Evolutionary conservation across 257 asterid species (phyloP), one percentile per base, ranked within the genome.

Genomic region (Ligustrum vulgare): DNA sequence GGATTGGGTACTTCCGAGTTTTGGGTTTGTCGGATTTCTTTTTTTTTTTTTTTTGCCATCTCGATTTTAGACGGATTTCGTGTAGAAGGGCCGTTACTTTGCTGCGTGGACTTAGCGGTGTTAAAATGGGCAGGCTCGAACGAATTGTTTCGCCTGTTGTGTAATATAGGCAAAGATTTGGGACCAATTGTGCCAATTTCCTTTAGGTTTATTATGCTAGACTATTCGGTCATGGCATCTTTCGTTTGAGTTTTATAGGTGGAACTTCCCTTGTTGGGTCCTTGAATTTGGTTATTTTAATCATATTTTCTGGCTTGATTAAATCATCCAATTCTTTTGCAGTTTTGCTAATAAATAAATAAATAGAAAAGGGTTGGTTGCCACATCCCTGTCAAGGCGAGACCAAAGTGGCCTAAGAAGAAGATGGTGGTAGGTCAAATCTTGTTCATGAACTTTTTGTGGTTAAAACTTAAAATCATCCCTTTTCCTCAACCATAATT

Each of bases 401-500:
- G 71, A 54, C 25, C 31, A 32, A 36, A 75, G 75, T 72, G 71
- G 2, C 58, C n/a, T 13, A 25, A 32, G 31, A 25, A 32, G 31
- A 74, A n/a, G 72, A 31, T 35, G n/a, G 69, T 51, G 64, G 65
- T 72, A 22, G 81, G 70, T 78, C 58, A 51, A 51, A 45, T 72
- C 43, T 78, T 6, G 60, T 72, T 39, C 35, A 47, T 60, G 11
- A 20, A 64, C 51, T 20, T 32, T 32, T 72, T 4, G 4, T 33
- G 16, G 8, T 37, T 68, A 6, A n/a, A n/a, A n/a, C n/a, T n/a
- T n/a, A n/a, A n/a, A 69, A 39, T 16, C 9, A 16, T 51, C 22
- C 23, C 10, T 5, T 51, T 6, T 51, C 0, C 9, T 5, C 31
- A 49, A 49, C 7, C 8, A 51, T n/a, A 18, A 51, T 5, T 5